Evolutionary conservation across 257 asterid species (phyloP), one percentile per base, ranked within the genome.

Genomic region (Craterostigma plantagineum): DNA sequence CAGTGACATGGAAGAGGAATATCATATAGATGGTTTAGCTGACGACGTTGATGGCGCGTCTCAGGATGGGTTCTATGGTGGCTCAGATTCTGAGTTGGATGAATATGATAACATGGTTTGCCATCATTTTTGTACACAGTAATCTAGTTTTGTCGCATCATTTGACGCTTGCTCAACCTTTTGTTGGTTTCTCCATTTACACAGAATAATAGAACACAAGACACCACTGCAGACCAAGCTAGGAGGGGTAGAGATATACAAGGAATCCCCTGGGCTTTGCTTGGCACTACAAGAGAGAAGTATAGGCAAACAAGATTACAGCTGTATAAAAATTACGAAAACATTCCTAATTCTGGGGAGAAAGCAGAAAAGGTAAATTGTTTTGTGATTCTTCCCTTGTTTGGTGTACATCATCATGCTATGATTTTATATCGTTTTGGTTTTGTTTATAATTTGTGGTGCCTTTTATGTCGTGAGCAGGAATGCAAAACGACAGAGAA

Each of bases 191-290:
- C n/a, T 38, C 39, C 13, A 35, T 23, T 38, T 38, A 13, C 40
- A 14, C 56, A 81, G 96, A 69, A 61, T 61, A 66, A 67, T 48
- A 64, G 68, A 57, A 60, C 62, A 67, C 79, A 69, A 16, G 96
- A 81, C 59, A 85, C 92, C 34, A 72, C 92, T 33, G 94, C 96
- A 1, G 79, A 92, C 48, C 79, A 85, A 64, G 96, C 92, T 34
- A 71, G 91, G 63, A 65, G 50, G 56, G 94, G 94, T 9, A 81
- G 69, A 76, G 94, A 85, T 70, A 81, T 85, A 49, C 92, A 85
- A 65, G 96, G 96, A 44, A 85, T 85, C 65, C 96, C 92, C 23
- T 85, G 96, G 96, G 86, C 77, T 43, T 66, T 72, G 50, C 91
- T 85, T 55, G 73, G 68, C 72, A 71, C 75, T 54, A 77, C 91